These are phyloP conservation scores for Syzygium syzygioides DNA, from an alignment of 441 rosid species.

Conservation along the genomic window DNA sequence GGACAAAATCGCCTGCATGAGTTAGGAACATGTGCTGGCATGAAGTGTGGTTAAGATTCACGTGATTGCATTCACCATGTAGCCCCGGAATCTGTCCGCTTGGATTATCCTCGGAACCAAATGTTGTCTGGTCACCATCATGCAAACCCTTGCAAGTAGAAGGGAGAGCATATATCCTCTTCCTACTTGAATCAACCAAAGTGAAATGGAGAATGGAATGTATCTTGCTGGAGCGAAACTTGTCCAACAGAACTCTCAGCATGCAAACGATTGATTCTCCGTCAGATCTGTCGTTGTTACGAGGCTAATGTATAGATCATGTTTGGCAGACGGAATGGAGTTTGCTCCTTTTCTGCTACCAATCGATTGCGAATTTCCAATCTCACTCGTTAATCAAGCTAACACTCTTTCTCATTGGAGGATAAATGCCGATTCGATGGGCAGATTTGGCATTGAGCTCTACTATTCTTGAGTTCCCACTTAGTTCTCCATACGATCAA, in stretches of 20 bases:
- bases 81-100: background rate
- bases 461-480: background rate
- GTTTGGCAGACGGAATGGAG: background rate
- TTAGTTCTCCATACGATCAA: background rate
- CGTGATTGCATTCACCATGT: background rate
- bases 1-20: background rate
- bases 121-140: background rate
- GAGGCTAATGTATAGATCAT: background rate
- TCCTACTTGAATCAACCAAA: background rate
- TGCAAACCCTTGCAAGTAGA: background rate
- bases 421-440: background rate
- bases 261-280: background rate
- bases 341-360: background rate
- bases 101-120: background rate
- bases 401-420: background rate
- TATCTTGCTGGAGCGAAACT: background rate
- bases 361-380: background rate
- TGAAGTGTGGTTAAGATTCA: no score
- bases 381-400: background rate
- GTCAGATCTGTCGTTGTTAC: rapidly evolving
- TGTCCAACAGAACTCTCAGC: background rate
- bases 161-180: background rate
- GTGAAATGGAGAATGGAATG: background rate
- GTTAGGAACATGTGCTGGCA: background rate
- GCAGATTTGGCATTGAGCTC: background rate